Evolutionary conservation across 148 eudicot species (phyloP).

Genomic region (Rhododendron simsii): DNA sequence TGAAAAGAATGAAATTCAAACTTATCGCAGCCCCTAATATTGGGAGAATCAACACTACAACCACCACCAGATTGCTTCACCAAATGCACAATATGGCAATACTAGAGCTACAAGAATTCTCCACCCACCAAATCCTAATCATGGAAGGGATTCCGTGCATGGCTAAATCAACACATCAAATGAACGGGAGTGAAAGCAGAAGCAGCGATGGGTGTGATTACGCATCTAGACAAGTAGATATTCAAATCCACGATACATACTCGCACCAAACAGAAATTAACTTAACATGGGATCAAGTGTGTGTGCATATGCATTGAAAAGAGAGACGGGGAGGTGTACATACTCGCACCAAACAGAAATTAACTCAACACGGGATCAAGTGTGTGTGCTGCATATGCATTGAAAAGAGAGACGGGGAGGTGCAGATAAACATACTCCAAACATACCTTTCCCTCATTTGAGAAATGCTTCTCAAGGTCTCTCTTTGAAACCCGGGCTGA

Average conservation of each 20-base stretch:
- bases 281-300: background rate
- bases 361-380: background rate
- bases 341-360: background rate
- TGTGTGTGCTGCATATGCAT: background rate
- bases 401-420: background rate
- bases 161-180: background rate
- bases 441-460: conserved; percentile 81
- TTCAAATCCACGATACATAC: background rate
- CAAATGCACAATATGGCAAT: too few relatives aligned
- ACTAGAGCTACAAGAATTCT: background rate
- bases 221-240: background rate
- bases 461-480: conserved; percentile 85
- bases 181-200: background rate
- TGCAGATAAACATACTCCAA: background rate
- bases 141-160: background rate
- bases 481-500: conserved; percentile 68
- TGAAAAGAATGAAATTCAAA: background rate
- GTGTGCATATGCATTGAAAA: background rate
- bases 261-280: background rate
- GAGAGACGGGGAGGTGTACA: background rate
- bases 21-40: background rate
- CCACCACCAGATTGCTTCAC: background rate
- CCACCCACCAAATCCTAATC: background rate
- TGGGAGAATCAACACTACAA: background rate
- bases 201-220: background rate